phyloP scores from a whole-genome alignment of 352 stramenopile genomes.

The Thalassiosira mediterranea region DNA sequence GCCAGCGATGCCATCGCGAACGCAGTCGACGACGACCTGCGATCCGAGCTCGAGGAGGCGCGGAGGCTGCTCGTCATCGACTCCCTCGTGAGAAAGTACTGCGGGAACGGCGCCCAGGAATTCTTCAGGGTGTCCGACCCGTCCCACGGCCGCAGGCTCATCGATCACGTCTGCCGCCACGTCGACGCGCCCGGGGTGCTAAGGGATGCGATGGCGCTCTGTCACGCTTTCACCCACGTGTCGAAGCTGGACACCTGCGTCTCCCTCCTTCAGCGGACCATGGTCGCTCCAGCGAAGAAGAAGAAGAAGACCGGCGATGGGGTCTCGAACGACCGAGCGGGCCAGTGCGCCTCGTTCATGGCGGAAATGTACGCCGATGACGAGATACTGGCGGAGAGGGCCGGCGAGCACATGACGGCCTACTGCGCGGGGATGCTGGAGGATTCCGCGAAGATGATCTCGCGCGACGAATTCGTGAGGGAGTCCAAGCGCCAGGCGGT shows the following conservation, averaged over 20 bases:
- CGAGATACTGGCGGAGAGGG: constrained; percentile 43
- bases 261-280: constrained; percentile 61
- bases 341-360: constrained; percentile 47
- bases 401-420: constrained; percentile 48
- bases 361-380: constrained; percentile 59
- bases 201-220: constrained; percentile 68
- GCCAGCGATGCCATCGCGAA: constrained; percentile 66
- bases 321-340: constrained; percentile 20
- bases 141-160: constrained; percentile 63
- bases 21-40: constrained; percentile 65
- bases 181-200: constrained; percentile 58
- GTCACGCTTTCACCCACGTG: constrained; percentile 78
- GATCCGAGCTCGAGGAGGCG: constrained; percentile 78
- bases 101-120: constrained; percentile 74
- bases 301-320: constrained; percentile 6
- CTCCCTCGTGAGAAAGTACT: constrained; percentile 78
- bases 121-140: constrained; percentile 81
- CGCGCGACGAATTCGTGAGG: constrained; percentile 9
- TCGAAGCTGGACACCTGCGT: constrained; percentile 62
- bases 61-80: constrained; percentile 75
- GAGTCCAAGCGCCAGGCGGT: constrained; percentile 44
- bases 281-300: constrained; percentile 21
- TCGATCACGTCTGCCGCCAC: constrained; percentile 75
- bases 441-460: constrained; percentile 51
- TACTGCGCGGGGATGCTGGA: constrained; percentile 64